Evolutionary conservation across 129 eudicot species (phyloP), one percentile per base, ranked within the genome.

Genomic region (Centrapalus pauciflorus): DNA sequence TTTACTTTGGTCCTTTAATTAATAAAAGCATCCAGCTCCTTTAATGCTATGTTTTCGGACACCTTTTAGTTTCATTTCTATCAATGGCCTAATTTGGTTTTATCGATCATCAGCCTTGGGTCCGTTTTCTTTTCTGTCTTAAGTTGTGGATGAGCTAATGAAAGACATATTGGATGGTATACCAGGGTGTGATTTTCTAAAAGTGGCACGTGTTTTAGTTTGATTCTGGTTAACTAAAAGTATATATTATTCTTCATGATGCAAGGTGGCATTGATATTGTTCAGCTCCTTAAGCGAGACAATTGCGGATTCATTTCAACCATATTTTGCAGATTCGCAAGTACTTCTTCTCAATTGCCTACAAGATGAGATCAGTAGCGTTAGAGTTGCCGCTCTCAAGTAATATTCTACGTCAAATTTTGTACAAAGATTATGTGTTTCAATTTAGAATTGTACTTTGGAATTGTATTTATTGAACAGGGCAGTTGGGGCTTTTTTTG

Each of bases 321-420:
- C 98, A 26, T 79, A 85, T 83, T 85, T 85, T 73, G 66, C 85
- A 28, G 96, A 92, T 64, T 73, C 83, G 38, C 94, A 88, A 48
- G 69, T 83, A 58, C 84, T 92, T 72, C 79, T 92, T 48, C 85
- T 88, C 20, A 92, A 85, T 60, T 85, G 94, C 80, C 81, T 92
- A 46, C 90, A 85, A 49, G 96, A 92, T 67, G 96, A 92, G 79
- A 72, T 82, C 55, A 83, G 96, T 73, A 82, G 66, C 67, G 86
- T 92, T 75, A 92, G 98, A 83, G 81, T 88, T 82, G 90, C 95
- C 20, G 88, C 94, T 21, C 95, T 92, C 77, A 92, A 92, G 98
- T 92, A 92, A 76, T 73, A 24, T 43, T 43, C 33, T 67, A 13
- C 54, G 33, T 54, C 27, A 52, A 50, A n/a, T 16, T 21, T 55